Evolutionary conservation across 108 stramenopile species (phyloP).

Genomic region (Skeletonema grethae): DNA sequence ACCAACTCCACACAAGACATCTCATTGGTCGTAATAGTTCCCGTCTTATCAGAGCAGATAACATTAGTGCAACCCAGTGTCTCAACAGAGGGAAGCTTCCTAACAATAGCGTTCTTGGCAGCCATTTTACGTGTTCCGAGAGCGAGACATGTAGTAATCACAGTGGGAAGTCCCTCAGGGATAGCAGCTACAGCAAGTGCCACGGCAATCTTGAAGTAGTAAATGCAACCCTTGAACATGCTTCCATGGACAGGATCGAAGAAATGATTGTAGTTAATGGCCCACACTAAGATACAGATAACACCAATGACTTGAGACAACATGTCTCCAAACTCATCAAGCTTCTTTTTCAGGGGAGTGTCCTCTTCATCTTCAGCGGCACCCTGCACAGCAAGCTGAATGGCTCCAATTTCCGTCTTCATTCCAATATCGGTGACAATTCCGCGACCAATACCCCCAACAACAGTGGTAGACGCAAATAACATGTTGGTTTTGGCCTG

Average conservation of each 20-base stretch:
- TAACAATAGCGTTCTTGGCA: constrained; percentile 53
- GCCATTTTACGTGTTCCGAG: constrained; percentile 76
- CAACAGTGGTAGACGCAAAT: constrained; percentile 80
- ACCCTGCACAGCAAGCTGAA: constrained; percentile 56
- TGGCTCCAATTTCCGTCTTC: constrained; percentile 85
- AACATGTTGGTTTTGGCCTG: constrained; percentile 82
- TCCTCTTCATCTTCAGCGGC: constrained; percentile 64
- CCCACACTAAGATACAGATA: constrained; percentile 82
- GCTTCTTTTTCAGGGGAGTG: constrained; percentile 85
- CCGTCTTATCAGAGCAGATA: constrained; percentile 91
- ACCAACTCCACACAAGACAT: constrained; percentile 69
- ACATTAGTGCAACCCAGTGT: constrained; percentile 84
- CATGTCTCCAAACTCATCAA: constrained; percentile 81
- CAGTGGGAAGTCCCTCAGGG: constrained; percentile 86
- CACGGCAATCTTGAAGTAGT: constrained; percentile 88
- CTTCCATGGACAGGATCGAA: constrained; percentile 59
- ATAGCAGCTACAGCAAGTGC: constrained; percentile 89
- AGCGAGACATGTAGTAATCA: constrained; percentile 82
- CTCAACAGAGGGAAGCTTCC: constrained; percentile 80
- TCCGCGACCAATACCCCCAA: constrained; percentile 63
- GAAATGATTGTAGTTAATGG: constrained; percentile 66
- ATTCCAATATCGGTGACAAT: constrained; percentile 74
- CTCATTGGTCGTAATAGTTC: constrained; percentile 86
- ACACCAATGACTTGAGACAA: constrained; percentile 77
- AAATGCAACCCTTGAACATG: constrained; percentile 60